These are phyloP conservation scores for Neonectria faginata DNA, from an alignment of 2,329 filamentous ascomycete genomes.

Conservation along the genomic window DNA sequence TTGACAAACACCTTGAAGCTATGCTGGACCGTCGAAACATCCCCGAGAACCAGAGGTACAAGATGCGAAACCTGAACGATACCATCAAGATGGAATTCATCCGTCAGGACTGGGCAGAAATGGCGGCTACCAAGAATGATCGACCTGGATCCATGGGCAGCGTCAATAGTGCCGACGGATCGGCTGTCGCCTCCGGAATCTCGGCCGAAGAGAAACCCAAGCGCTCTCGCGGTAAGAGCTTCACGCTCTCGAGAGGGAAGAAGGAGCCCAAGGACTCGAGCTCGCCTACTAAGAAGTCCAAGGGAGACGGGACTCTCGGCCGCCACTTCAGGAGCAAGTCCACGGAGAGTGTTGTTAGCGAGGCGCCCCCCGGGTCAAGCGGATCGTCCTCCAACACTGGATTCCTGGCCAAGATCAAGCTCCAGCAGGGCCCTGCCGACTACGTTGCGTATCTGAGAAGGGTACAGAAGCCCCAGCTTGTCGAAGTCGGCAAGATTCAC, in stretches of 20 bases:
- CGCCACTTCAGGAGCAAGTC: slow-evolving; percentile 79
- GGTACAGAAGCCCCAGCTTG: slow-evolving; percentile 81
- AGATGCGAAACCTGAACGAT: slow-evolving; percentile 90
- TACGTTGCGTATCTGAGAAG: slow-evolving; percentile 89
- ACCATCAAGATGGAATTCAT: slow-evolving; percentile 97
- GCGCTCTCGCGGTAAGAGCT: slow-evolving; percentile 66
- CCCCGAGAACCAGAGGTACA: slow-evolving; percentile 91
- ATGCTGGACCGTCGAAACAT: slow-evolving; percentile 90
- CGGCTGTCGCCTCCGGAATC: slow-evolving; percentile 54
- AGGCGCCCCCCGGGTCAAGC: slow-evolving; percentile 65
- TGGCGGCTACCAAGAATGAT: slow-evolving; percentile 62
- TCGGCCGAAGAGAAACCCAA: slow-evolving; percentile 64
- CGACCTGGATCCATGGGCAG: slow-evolving; percentile 60
- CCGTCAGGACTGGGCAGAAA: slow-evolving; percentile 84
- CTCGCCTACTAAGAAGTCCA: slow-evolving; percentile 80
- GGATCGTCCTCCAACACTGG: slow-evolving; percentile 66
- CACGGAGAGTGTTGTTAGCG: slow-evolving; percentile 74
- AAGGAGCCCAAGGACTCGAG: slow-evolving; percentile 72
- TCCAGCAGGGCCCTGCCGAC: slow-evolving; percentile 80
- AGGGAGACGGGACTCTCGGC: slow-evolving; percentile 71
- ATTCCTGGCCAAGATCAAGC: slow-evolving; percentile 76
- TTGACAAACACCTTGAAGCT: slow-evolving; percentile 69
- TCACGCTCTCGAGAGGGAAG: slow-evolving; percentile 76
- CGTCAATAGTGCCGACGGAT: slow-evolving; percentile 51
- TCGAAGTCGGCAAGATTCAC: slow-evolving; percentile 95